A percentile compares a stretch with the other conserved stretches of the same genome.
Evolutionary conservation across 1,139 yeast species (phyloP).

Genomic region (Saccharomyces hybrid): DNA sequence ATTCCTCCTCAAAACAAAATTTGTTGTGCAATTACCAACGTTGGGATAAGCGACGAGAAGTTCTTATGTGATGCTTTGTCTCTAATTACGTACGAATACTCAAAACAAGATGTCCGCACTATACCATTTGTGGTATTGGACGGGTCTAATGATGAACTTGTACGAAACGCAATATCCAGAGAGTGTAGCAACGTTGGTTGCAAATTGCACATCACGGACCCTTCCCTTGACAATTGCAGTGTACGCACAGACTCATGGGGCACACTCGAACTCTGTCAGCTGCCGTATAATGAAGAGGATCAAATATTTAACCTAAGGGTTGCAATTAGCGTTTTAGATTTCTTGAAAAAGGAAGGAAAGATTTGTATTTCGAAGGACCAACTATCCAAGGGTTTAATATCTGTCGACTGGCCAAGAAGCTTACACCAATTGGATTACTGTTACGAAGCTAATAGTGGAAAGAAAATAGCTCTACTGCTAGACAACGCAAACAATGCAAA

Average conservation of each 20-base stretch:
- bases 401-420: slow-evolving; percentile 56
- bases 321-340: slow-evolving; percentile 52
- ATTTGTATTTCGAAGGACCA: slow-evolving; percentile 25
- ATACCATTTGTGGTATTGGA: neutral
- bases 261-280: slow-evolving; percentile 7
- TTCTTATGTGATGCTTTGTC: slow-evolving; percentile 58
- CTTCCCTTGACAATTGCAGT: slow-evolving; percentile 15
- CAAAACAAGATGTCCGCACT: too few relatives aligned
- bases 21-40: slow-evolving; percentile 71
- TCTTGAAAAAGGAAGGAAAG: slow-evolving; percentile 19
- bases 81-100: slow-evolving; percentile 45
- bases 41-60: slow-evolving; percentile 76
- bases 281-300: slow-evolving; percentile 52
- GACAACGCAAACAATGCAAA: slow-evolving; percentile 92
- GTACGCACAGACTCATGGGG: slow-evolving; percentile 34
- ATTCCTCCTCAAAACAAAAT: slow-evolving; percentile 37
- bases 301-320: slow-evolving; percentile 64
- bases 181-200: slow-evolving; percentile 16
- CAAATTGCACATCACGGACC: slow-evolving; percentile 21
- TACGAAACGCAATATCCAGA: neutral
- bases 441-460: slow-evolving; percentile 12
- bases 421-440: slow-evolving; percentile 39
- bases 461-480: slow-evolving; percentile 39
- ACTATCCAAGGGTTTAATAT: slow-evolving; percentile 44
- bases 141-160: neutral